These are phyloP conservation scores for Backusella tarrabulga DNA, from an alignment of 192 early-diverging fungal genomes.

Conservation along the genomic window DNA sequence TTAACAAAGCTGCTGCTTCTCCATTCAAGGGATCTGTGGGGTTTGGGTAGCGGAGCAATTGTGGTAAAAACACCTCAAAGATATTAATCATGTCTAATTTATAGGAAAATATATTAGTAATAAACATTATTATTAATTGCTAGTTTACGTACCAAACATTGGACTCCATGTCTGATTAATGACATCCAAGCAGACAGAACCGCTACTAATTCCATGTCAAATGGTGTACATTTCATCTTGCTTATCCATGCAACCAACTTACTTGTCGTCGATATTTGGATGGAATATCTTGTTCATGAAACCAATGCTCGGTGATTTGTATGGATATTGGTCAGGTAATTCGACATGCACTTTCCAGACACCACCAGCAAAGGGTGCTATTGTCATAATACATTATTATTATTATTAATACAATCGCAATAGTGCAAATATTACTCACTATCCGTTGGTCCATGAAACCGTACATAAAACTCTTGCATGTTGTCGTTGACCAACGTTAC, in stretches of 20 bases:
- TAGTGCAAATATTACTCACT: constrained; percentile 57
- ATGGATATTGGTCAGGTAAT: constrained; percentile 98
- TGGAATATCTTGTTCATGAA: constrained; percentile 99
- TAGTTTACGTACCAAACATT: constrained; percentile 82
- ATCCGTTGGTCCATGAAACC: constrained; percentile 90
- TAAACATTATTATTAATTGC: background rate
- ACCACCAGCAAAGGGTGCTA: constrained; percentile 93
- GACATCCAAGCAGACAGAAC: constrained; percentile 98
- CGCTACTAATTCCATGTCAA: constrained; percentile 62
- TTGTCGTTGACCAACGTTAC: constrained; percentile 98
- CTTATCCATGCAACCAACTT: constrained; percentile 1
- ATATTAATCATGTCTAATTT: constrained; percentile 96
- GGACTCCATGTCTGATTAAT: constrained; percentile 99
- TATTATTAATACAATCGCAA: background rate
- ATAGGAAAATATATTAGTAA: background rate
- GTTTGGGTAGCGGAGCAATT: constrained; percentile 97
- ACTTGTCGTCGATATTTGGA: constrained; percentile 99
- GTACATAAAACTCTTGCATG: constrained; percentile 98
- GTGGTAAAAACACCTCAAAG: constrained; percentile 97
- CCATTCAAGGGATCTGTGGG: constrained; percentile 99
- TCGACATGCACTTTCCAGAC: constrained; percentile 99
- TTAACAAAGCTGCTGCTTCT: constrained; percentile 96
- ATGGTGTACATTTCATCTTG: too few relatives aligned
- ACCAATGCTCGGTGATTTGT: constrained; percentile 98
- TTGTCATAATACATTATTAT: background rate